Percentiles rank a stretch among this genome's conserved stretches.
phyloP scores from a whole-genome alignment of 345 rosid genomes.

The Clausena lansium region DNA sequence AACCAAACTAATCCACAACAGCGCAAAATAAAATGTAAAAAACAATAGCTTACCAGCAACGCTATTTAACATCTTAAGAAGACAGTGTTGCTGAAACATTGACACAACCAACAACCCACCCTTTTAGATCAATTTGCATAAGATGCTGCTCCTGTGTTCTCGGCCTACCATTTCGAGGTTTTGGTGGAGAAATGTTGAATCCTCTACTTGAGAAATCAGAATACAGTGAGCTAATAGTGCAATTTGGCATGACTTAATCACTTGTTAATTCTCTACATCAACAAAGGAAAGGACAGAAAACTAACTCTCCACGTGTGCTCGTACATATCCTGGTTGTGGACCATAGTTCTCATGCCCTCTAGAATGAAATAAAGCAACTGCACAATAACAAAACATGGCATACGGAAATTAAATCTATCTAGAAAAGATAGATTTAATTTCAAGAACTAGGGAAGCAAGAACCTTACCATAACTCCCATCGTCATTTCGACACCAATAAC shows the following conservation, averaged over 20 bases:
- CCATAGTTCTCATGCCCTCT: slow-evolving; percentile 93
- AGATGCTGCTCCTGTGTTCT: slow-evolving; percentile 95
- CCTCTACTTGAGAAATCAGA: slow-evolving; percentile 78
- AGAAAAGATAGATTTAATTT: slow-evolving; percentile 16
- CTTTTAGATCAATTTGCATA: slow-evolving; percentile 96
- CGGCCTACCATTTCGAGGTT: slow-evolving; percentile 79
- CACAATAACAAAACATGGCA: slow-evolving; percentile 33
- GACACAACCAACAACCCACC: slow-evolving; percentile 93
- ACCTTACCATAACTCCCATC: slow-evolving; percentile 95
- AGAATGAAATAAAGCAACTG: slow-evolving; percentile 96
- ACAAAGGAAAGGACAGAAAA: slow-evolving; percentile 16
- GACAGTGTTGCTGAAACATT: slow-evolving; percentile 96
- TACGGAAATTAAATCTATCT: slow-evolving; percentile 3
- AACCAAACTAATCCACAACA: background rate
- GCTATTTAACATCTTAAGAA: slow-evolving; percentile 94
- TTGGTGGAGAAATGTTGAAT: slow-evolving; percentile 84
- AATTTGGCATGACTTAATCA: background rate
- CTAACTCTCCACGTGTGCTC: slow-evolving; percentile 97
- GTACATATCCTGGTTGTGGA: slow-evolving; percentile 90
- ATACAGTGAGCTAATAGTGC: background rate
- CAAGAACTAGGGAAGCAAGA: slow-evolving; percentile 15
- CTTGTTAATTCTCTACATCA: slow-evolving; percentile 8
- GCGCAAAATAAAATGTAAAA: slow-evolving; percentile 2
- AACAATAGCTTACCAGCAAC: slow-evolving; percentile 72
- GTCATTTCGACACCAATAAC: slow-evolving; percentile 98